A percentile compares a stretch with the other conserved stretches of the same genome.
Evolutionary conservation across 1,284 basidiomycete genomes (phyloP).

Genomic region (Moesziomyces parantarcticus): DNA sequence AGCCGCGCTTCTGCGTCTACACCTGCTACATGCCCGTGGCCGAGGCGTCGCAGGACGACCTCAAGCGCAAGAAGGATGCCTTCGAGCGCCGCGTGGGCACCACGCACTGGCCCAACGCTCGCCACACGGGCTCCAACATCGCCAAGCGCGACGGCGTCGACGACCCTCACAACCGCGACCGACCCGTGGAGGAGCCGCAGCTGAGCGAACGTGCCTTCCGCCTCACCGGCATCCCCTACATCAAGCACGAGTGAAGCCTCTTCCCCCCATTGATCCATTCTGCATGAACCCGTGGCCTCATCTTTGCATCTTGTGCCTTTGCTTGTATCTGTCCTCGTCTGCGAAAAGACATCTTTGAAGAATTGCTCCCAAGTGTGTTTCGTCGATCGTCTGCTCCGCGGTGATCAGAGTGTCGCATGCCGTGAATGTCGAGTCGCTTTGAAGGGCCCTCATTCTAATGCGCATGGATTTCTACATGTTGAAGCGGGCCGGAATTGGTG

Average conservation of each 20-base stretch:
- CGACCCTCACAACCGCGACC: conserved; percentile 18
- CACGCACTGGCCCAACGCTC: conserved; percentile 21
- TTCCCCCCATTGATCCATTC: no score
- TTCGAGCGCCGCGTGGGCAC: conserved; percentile 20
- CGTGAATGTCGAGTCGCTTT: no score
- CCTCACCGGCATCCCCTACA: conserved; percentile 27
- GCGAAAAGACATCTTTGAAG: no score
- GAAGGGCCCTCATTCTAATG: no score
- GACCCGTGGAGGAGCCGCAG: conserved; percentile 20
- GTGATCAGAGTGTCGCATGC: no score
- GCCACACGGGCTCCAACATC: conserved; percentile 10
- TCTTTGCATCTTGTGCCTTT: neutral
- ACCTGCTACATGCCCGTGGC: conserved; percentile 26
- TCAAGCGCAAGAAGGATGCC: conserved; percentile 31
- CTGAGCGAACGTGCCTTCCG: conserved; percentile 15
- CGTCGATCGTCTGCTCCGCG: no score
- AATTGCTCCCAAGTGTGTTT: no score
- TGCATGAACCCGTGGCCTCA: no score
- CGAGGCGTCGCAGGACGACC: conserved; percentile 24
- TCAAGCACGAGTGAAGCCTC: conserved; percentile 5
- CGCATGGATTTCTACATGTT: no score
- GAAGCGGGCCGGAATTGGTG: no score
- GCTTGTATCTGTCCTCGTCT: neutral
- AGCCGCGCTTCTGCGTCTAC: conserved; percentile 23
- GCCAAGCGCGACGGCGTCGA: conserved; percentile 11